Base-by-base conservation (phyloP, 768 basidiomycete species). In the Boletus vinaceobasis region DNA sequence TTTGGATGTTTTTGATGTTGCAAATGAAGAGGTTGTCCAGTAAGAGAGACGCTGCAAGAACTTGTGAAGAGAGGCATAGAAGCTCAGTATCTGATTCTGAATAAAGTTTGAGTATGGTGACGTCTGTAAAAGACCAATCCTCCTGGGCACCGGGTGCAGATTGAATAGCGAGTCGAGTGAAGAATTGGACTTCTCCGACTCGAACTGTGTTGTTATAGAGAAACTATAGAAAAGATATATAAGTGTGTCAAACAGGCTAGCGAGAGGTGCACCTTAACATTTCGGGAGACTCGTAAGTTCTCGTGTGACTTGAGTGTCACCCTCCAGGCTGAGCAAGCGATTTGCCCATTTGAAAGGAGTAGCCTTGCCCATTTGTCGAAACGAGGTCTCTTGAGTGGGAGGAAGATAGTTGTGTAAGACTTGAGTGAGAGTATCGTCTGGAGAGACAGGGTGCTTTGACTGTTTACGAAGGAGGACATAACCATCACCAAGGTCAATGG, bases 101-200 rank as follows among this genome's bases (percentile, higher is more conserved):
- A 40, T 61, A 73, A 0, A 60, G 15, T 1, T 59, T 64, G 4
- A 70, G 39, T 7, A 72, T 10, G 1, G 68, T 64, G 1, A 53
- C 15, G 7, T 53, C 38, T 17, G 14, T 13, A 23, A 54, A 58
- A 0, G 21, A 17, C 43, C 37, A 46, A 10, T 33, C 21, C 14
- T 17, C 23, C 3, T 32, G 9, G 10, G 10, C 44, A 21, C 19
- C 4, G 2, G 17, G 10, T 7, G 48, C 4, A 3, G 32, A 4
- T 29, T 50, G 37, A 36, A 43, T 33, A 5, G 40, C 31, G 7
- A 59, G 33, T 15, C n/a, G 38, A 5, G 48, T 58, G 33, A 50
- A 58, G 40, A 52, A 70, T 21, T 58, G 52, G 11, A 68, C 64
- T 48, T 70, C 68, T 1, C 52, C 65, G n/a, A 62, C 55, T 2